These are phyloP conservation scores for Exophiala calicioides DNA, from an alignment of 2,329 filamentous ascomycete genomes.

Conservation along the genomic window DNA sequence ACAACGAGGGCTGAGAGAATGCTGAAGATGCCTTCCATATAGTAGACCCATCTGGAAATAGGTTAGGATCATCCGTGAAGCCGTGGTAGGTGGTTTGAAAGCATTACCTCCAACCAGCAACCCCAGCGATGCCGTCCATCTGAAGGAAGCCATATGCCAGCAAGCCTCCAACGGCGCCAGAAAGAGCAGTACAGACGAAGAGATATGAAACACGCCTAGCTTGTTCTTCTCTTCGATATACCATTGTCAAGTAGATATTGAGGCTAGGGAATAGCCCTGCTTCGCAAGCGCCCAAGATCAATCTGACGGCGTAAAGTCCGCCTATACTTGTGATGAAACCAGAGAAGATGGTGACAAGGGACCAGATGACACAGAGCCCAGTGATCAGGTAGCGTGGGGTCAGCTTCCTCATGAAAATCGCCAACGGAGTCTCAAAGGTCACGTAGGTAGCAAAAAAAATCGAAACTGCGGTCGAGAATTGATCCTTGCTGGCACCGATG, in stretches of 20 bases:
- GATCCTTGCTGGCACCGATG: constrained; percentile 1
- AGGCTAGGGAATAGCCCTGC: constrained; percentile 41
- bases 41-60: too few species aligned
- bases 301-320: background rate
- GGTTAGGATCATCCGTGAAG: too few species aligned
- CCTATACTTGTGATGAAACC: background rate
- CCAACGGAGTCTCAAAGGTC: background rate
- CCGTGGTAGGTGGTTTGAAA: too few species aligned
- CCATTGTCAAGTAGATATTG: constrained; percentile 44
- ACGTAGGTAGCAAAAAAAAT: background rate
- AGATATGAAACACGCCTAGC: constrained; percentile 45
- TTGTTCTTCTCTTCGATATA: constrained; percentile 44
- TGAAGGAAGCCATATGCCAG: too few species aligned
- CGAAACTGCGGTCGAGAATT: background rate
- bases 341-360: background rate
- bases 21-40: too few species aligned
- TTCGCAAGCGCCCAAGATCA: background rate
- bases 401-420: background rate
- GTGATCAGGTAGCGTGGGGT: background rate
- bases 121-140: too few species aligned
- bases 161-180: too few species aligned
- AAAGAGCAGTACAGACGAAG: constrained; percentile 33
- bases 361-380: background rate
- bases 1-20: too few species aligned
- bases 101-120: too few species aligned